These are phyloP conservation scores for Thyridium curvatum DNA, from an alignment of 2,329 filamentous ascomycete genomes.

Conservation along the genomic window DNA sequence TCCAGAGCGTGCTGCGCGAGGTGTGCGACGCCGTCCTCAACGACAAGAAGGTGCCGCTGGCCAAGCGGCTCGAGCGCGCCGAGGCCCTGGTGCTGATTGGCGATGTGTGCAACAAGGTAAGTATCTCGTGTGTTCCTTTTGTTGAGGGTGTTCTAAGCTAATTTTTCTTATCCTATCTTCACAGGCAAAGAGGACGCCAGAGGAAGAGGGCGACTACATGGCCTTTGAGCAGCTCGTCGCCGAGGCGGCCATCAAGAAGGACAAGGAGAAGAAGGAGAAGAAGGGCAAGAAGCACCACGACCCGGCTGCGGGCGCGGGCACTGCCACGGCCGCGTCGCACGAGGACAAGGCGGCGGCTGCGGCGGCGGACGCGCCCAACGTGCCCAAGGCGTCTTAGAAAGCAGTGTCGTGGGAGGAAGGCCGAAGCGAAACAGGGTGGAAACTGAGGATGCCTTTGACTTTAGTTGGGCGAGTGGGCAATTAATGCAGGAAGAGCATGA, in stretches of 20 bases:
- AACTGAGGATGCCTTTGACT: too few relatives aligned
- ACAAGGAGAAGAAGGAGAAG: constrained; percentile 65
- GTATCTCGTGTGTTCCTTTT: constrained; percentile 13
- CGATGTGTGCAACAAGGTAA: constrained; percentile 82
- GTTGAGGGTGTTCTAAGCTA: too few relatives aligned
- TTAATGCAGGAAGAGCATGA: too few relatives aligned
- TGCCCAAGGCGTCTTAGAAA: constrained; percentile 17
- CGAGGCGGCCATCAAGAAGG: constrained; percentile 93
- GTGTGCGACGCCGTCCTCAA: constrained; percentile 87
- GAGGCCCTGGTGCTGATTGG: constrained; percentile 85
- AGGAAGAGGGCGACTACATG: constrained; percentile 98
- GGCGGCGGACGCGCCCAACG: constrained; percentile 30
- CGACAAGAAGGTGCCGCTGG: constrained; percentile 68
- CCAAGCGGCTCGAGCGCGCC: constrained; percentile 85
- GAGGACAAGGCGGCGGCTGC: constrained; percentile 18
- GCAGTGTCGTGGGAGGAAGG: background rate
- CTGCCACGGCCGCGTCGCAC: constrained; percentile 16
- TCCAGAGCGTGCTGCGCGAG: constrained; percentile 89
- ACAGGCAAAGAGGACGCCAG: constrained; percentile 80
- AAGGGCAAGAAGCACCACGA: constrained; percentile 45
- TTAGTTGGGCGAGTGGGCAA: too few relatives aligned
- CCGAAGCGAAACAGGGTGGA: too few relatives aligned
- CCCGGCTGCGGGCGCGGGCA: constrained; percentile 14
- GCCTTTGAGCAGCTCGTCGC: constrained; percentile 97
- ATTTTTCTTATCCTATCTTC: too few relatives aligned